A percentile compares a stretch with the other conserved stretches of the same genome.
These are phyloP conservation scores for Penicillium sp. DNA, from an alignment of 2,329 filamentous ascomycete genomes.

Conservation along the genomic window DNA sequence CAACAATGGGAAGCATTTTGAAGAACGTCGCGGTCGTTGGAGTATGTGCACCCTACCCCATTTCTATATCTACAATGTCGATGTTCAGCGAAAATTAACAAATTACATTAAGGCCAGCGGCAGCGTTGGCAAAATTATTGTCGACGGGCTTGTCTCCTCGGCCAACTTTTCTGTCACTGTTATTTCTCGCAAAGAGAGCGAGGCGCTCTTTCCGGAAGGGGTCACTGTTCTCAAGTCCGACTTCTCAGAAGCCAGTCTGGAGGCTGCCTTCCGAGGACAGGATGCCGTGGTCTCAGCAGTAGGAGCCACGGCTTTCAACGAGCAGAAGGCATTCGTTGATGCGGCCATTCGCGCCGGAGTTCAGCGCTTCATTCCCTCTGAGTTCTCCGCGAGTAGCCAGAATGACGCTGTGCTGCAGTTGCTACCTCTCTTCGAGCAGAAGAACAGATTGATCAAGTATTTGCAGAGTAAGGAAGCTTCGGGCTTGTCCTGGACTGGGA, in stretches of 20 bases:
- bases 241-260: conserved; percentile 11
- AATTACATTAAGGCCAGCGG: background rate
- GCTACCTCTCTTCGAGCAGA: conserved; percentile 25
- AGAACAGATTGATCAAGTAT: conserved; percentile 47
- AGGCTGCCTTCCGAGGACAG: conserved; percentile 26
- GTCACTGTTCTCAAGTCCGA: background rate
- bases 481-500: conserved; percentile 58
- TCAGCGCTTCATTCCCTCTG: conserved; percentile 33
- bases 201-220: background rate
- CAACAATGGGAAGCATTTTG: background rate
- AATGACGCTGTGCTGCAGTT: conserved; percentile 24
- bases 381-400: conserved; percentile 31
- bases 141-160: background rate
- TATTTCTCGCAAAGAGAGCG: background rate
- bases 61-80: background rate
- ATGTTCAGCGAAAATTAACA: background rate
- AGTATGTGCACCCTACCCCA: background rate
- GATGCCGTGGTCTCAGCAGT: conserved; percentile 33
- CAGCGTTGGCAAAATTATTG: background rate
- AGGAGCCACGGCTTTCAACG: conserved; percentile 20
- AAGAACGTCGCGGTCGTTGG: background rate
- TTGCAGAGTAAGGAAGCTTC: conserved; percentile 49
- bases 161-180: background rate
- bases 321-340: conserved; percentile 34
- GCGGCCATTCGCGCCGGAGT: conserved; percentile 33